These are phyloP conservation scores for Xylogone sp. DNA, from an alignment of 2,329 filamentous ascomycete species.

Conservation along the genomic window DNA sequence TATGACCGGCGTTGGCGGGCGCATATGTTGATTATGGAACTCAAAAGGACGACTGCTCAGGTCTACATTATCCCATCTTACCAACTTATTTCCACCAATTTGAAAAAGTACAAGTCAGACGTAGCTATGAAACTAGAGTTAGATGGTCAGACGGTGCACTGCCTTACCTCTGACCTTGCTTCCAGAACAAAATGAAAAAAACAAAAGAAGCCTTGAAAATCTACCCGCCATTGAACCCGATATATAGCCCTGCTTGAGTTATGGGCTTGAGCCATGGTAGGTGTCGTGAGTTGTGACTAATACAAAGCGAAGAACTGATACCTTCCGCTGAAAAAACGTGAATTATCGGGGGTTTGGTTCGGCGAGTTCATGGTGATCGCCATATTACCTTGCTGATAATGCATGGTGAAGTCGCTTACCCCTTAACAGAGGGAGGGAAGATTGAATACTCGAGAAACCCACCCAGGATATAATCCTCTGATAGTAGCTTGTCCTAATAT, in stretches of 20 bases:
- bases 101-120: slow-evolving; percentile 28
- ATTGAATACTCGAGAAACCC: slow-evolving; percentile 42
- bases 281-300: neutral
- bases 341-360: neutral
- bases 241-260: neutral
- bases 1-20: slow-evolving; percentile 27
- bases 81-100: slow-evolving; percentile 14
- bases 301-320: neutral
- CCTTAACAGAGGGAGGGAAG: slow-evolving; percentile 32
- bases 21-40: slow-evolving; percentile 24
- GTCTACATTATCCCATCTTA: slow-evolving; percentile 24
- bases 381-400: slow-evolving; percentile 28
- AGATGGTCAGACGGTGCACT: slow-evolving; percentile 24
- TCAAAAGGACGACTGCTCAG: slow-evolving; percentile 23
- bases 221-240: neutral
- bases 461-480: slow-evolving; percentile 27
- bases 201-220: neutral
- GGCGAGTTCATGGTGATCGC: slow-evolving; percentile 16
- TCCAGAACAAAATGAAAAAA: slow-evolving; percentile 29
- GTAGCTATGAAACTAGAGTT: slow-evolving; percentile 15
- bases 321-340: neutral
- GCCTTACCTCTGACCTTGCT: slow-evolving; percentile 56
- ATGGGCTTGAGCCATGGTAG: neutral
- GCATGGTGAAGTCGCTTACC: slow-evolving; percentile 31
- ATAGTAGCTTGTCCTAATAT: slow-evolving; percentile 45